A percentile compares a stretch with the other conserved stretches of the same genome.
Conservation (phyloP, 1,284 basidiomycete genomes). For the Ganoderma multipileum region DNA sequence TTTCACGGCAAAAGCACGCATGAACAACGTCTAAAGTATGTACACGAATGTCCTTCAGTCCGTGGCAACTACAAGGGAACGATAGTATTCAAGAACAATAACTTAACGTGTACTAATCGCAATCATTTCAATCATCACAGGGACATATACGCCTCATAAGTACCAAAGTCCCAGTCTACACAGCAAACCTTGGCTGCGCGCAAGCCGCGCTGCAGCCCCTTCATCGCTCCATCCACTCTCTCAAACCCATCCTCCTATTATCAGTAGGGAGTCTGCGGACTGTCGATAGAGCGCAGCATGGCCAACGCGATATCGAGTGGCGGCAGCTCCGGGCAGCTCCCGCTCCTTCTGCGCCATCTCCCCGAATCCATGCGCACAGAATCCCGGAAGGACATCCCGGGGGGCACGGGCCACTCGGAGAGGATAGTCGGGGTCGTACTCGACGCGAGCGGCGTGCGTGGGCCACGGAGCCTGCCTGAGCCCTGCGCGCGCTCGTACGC, state of each 20-base stretch:
- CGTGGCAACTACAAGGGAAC: conserved; percentile 6
- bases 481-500: conserved; percentile 20
- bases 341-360: conserved; percentile 22
- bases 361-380: background rate
- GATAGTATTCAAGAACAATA: conserved; percentile 10
- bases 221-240: background rate
- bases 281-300: conserved; percentile 6
- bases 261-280: background rate
- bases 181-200: background rate
- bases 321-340: conserved; percentile 31
- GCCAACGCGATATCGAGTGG: conserved; percentile 20
- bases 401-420: conserved; percentile 20
- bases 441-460: conserved; percentile 23
- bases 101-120: conserved; percentile 2
- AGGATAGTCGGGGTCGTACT: conserved; percentile 21
- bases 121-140: conserved; percentile 5
- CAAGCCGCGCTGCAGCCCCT: background rate
- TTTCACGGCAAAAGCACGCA: background rate
- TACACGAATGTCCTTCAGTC: conserved; percentile 6
- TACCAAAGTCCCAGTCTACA: background rate
- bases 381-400: background rate
- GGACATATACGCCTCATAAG: conserved; percentile 2
- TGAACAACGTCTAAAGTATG: background rate
- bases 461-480: conserved; percentile 26
- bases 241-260: background rate